Evolutionary conservation across 768 basidiomycete species (phyloP).

Genomic region (Mycena sanguinolenta): DNA sequence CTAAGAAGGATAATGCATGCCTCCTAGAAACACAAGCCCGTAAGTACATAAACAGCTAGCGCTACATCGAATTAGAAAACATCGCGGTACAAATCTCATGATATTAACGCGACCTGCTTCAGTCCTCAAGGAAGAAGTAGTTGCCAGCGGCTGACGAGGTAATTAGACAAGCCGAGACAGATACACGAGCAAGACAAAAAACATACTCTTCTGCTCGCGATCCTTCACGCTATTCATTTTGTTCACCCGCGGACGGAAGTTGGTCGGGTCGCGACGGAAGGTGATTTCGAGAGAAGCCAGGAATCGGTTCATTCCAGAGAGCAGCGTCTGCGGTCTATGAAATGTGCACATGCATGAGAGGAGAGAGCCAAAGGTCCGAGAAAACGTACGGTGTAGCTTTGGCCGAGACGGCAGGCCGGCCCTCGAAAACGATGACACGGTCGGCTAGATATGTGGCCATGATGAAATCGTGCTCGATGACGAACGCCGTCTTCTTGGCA

Average conservation of each 20-base stretch:
- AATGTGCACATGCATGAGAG: constrained; percentile 7
- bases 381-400: constrained; percentile 88
- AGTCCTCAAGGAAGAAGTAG: constrained; percentile 95
- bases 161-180: constrained; percentile 13
- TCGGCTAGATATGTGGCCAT: constrained; percentile 99
- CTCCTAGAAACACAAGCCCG: not conserved
- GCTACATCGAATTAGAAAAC: constrained; percentile 31
- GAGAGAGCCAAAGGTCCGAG: constrained; percentile 1
- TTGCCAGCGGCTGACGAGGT: constrained; percentile 74
- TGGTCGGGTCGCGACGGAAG: constrained; percentile 97
- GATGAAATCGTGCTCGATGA: constrained; percentile 99
- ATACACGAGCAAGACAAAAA: constrained; percentile 15
- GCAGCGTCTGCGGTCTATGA: constrained; percentile 88
- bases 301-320: constrained; percentile 99
- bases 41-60: constrained; percentile 23
- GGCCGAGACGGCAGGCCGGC: constrained; percentile 87
- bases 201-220: constrained; percentile 85
- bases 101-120: not conserved
- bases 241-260: constrained; percentile 91
- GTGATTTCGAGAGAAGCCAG: constrained; percentile 96
- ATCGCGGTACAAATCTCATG: constrained; percentile 7
- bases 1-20: not conserved
- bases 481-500: constrained; percentile 97
- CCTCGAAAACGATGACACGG: constrained; percentile 94
- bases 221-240: constrained; percentile 89